A percentile compares a stretch with the other conserved stretches of the same genome.
These are phyloP conservation scores for Lantana camara DNA, from an alignment of 257 asterid genomes.

Conservation along the genomic window DNA sequence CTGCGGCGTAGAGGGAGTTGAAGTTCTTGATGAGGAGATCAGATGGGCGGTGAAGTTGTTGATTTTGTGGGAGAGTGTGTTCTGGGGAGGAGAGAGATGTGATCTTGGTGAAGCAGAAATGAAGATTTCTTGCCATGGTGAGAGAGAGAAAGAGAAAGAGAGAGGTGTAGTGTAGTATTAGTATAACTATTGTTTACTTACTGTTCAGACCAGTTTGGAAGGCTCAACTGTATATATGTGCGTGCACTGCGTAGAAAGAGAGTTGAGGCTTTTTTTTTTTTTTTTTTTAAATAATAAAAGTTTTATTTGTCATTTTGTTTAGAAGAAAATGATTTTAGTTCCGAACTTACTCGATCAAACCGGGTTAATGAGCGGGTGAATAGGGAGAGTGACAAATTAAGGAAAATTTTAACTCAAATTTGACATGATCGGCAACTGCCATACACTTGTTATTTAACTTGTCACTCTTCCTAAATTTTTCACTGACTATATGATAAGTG, in stretches of 20 bases:
- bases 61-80: slow-evolving; percentile 32
- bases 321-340: too few relatives aligned
- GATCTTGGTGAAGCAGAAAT: slow-evolving; percentile 65
- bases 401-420: too few relatives aligned
- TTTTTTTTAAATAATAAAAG: too few relatives aligned
- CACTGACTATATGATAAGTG: too few relatives aligned
- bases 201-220: slow-evolving; percentile 24
- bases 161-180: neutral
- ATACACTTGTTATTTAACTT: too few relatives aligned
- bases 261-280: neutral
- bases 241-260: neutral
- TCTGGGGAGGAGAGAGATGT: slow-evolving; percentile 45
- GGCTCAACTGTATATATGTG: slow-evolving; percentile 25
- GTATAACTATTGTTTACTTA: too few relatives aligned
- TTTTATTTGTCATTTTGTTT: too few relatives aligned
- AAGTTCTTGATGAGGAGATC: slow-evolving; percentile 54
- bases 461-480: too few relatives aligned
- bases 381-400: too few relatives aligned
- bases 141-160: neutral
- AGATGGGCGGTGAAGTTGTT: slow-evolving; percentile 80
- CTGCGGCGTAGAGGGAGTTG: slow-evolving; percentile 30
- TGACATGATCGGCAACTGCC: too few relatives aligned
- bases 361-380: too few relatives aligned
- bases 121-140: slow-evolving; percentile 56
- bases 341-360: too few relatives aligned